A percentile compares a stretch with the other conserved stretches of the same genome.
Evolutionary conservation across 768 basidiomycete species (phyloP).

Genomic region (Gloeopeniophorella convolvens): DNA sequence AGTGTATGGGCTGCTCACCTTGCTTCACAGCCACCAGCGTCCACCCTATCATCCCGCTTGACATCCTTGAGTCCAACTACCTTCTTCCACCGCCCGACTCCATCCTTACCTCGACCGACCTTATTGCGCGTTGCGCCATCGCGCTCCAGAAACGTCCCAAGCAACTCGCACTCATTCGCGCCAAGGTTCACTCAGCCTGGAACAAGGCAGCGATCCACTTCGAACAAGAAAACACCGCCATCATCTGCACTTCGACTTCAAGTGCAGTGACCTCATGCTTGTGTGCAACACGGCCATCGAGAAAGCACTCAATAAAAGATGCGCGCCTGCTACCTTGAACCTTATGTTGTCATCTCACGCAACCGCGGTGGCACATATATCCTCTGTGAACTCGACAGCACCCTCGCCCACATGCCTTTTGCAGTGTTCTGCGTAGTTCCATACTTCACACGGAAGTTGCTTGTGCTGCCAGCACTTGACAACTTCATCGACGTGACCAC

Average conservation of each 20-base stretch:
- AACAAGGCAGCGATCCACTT: constrained; percentile 12
- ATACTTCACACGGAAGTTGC: too few species aligned
- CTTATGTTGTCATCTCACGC: constrained; percentile 22
- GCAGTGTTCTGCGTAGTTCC: too few species aligned
- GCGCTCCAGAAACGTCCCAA: constrained; percentile 13
- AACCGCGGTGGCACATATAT: too few species aligned
- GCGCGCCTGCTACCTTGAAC: constrained; percentile 25
- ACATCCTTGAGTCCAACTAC: background rate
- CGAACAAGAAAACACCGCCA: constrained; percentile 11
- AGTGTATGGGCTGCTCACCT: too few species aligned
- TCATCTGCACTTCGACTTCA: constrained; percentile 26
- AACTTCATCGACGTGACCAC: too few species aligned
- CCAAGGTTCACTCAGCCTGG: background rate
- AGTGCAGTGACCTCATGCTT: constrained; percentile 26
- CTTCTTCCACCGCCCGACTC: constrained; percentile 2
- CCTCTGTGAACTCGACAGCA: too few species aligned
- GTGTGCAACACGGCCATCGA: constrained; percentile 27
- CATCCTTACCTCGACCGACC: constrained; percentile 13
- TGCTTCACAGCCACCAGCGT: background rate
- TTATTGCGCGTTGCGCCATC: constrained; percentile 16
- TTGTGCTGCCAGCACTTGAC: too few species aligned
- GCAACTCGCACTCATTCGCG: constrained; percentile 8
- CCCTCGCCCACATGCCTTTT: too few species aligned
- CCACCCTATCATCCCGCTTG: background rate
- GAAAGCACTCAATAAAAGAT: constrained; percentile 24